phyloP scores from a whole-genome alignment of 116 monocot genomes.

The Papilionanthe hybrid region DNA sequence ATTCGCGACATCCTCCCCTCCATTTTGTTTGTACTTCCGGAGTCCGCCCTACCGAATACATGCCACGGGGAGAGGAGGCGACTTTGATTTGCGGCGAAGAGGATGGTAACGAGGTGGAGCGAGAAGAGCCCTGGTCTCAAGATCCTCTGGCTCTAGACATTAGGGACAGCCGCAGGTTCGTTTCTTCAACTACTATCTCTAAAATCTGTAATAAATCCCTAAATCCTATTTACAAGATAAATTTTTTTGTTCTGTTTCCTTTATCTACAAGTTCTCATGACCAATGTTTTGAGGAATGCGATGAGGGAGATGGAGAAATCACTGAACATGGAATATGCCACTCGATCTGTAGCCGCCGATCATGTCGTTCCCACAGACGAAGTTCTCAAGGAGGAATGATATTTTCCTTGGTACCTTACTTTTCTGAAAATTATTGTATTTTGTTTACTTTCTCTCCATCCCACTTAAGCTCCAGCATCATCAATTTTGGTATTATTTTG shows the following conservation, averaged over 20 bases:
- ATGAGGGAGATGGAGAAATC: constrained; percentile 62
- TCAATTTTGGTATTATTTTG: not conserved
- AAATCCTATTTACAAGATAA: not conserved
- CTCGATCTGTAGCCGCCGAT: not conserved
- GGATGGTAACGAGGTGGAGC: constrained; percentile 64
- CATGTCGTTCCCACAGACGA: constrained; percentile 2
- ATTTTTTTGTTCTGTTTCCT: not conserved
- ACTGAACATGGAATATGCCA: constrained; percentile 32
- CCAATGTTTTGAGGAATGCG: constrained; percentile 49
- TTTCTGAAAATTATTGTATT: not conserved
- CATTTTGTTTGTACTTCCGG: too few species aligned
- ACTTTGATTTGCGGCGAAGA: not conserved
- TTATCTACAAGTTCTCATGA: constrained; percentile 37
- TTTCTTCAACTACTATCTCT: not conserved
- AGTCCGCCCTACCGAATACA: too few species aligned
- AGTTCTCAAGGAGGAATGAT: constrained; percentile 25
- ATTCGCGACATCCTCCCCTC: too few species aligned
- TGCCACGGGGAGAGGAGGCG: not conserved
- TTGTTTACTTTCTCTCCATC: not conserved
- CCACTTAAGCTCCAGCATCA: not conserved
- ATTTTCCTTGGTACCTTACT: not conserved
- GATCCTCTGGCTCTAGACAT: constrained; percentile 87
- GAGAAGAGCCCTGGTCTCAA: constrained; percentile 88
- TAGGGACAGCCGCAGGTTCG: constrained; percentile 77
- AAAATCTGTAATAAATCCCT: not conserved